Evolutionary conservation across 2,329 filamentous ascomycete species (phyloP), one percentile per base, ranked within the genome.

Genomic region (Podosphaera aphanis): DNA sequence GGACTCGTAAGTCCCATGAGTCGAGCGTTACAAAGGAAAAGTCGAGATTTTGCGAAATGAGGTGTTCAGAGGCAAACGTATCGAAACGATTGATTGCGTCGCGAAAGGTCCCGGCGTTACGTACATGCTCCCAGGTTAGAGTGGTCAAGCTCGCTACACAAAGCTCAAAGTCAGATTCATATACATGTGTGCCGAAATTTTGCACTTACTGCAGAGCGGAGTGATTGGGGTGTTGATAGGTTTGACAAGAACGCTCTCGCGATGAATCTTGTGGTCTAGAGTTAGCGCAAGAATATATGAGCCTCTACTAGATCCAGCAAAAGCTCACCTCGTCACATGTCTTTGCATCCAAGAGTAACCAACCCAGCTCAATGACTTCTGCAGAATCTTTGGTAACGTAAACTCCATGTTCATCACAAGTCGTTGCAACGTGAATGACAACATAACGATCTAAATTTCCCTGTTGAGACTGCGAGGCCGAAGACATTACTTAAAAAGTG

Each of bases 301-400:
- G 19, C 19, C 1, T 2, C 10, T 13, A 10, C 5, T 13, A 5
- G 13, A 42, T 25, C 11, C 25, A 44, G 44, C 18, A 23, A 43
- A 36, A 51, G 52, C 75, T 65, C 69, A 93, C 86, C 80, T 94
- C 86, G 57, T 94, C 86, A 57, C 85, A 81, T 52, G 74, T 80
- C 67, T 88, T 90, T 53, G 84, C 80, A 62, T 94, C 86, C 51
- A 94, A 71, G 59, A 98, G 67, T 60, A 95, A 93, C 90, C 90
- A 98, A 52, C 88, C 90, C 61, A 98, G 73, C 73, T 98, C 90
- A 64, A 98, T 98, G 54, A 98, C 90, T 68, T 98, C 90, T 51
- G 90, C 90, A 49, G 90, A 95, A 66, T 98, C 90, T 66, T 95
- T 95, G 49, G 90, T 98, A 49, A 98, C 90, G 64, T 98, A 98